Base-by-base conservation (phyloP, 108 stramenopile genomes). In the Mediolabrus comicus region DNA sequence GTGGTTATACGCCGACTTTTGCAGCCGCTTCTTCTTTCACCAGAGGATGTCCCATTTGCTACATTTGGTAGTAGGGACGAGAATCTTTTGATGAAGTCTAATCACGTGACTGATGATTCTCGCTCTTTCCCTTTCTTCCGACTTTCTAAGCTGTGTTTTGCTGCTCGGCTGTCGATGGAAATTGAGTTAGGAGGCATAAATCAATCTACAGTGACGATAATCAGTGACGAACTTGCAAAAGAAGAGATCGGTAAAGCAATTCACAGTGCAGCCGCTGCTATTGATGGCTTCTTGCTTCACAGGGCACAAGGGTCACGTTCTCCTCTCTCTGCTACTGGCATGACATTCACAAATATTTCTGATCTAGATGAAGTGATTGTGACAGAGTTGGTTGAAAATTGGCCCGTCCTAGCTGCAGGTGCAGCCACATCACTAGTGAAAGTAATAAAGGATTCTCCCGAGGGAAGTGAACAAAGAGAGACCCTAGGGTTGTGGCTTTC, bases 221-320 rank as follows among this genome's bases (percentile, higher is more conserved):
- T 90, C 13, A 35, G 72, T 26, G 58, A 26, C 4, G 75, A 74
- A 17, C 30, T 70, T 0, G 53, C 64, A 27, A 53, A 60, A 9
- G 75, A 81, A 19, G 74, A 74, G 49, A 38, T 54, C 24, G 83
- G 54, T 2, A 62, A 85, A 24, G 85, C 85, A 2, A 62, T 84
- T 29, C 79, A 86, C 55, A 73, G 72, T 49, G 89, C 89, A 35
- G 84, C 84, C 25, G 31, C 83, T 67, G 87, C 90, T 16, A 74
- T 94, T 41, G 93, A 94, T 70, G 87, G 89, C n/a, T 89, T 83
- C 38, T 63, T 75, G 36, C 28, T 82, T 11, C 16, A 31, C 7
- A 58, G 3, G 11, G 13, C 49, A 38, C 29, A 62, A 53, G 9
- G 16, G 29, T 31, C 35, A n/a, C n/a, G 24, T 22, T 34, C 30